Evolutionary conservation across 2,329 filamentous ascomycete genomes (phyloP), one percentile per base, ranked within the genome.

Genomic region (Sclerotinia glacialis): DNA sequence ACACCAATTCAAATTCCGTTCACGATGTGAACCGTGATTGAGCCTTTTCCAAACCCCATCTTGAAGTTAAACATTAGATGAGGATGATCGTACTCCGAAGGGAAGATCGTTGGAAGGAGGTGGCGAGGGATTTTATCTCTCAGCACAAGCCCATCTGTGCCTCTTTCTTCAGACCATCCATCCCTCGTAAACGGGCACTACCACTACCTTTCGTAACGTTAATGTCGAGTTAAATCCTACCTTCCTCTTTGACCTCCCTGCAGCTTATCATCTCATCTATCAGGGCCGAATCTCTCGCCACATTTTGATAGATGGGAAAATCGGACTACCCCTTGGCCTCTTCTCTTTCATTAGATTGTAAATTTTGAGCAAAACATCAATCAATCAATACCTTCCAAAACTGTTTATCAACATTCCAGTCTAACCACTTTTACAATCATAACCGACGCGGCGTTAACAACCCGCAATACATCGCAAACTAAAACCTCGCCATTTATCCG

Each of bases 111-210:
- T 26, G 26, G 37, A 44, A 52, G 14, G 11, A 61, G 40, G 49
- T 44, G 61, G 50, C 49, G 37, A 31, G 34, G 49, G 34, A 23
- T n/a, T 40, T 55, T 54, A 18, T 21, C 28, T 34, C 18, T 55
- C 47, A 55, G 61, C 61, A 64, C 50, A 44, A 55, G 49, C 61
- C 49, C 50, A 42, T 46, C 52, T 46, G 61, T 55, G 50, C 50
- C 61, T 55, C 50, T 55, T 46, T 56, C 61, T 64, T 34, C 37
- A 26, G 16, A 40, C 46, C 11, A 49, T 49, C 44, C 31, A 49
- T 61, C n/a, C 28, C 44, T 64, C 37, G 34, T 55, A 44, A 59
- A 64, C 21, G 26, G 61, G 61, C 53, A 37, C 47, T n/a, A 31
- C 26, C n/a, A 37, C 52, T 31, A 46, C 47, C 61, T 23, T 46